Percentiles rank a stretch among this genome's conserved stretches.
Conservation (phyloP, 177 flowering plant species). For the Vitis hybrid region DNA sequence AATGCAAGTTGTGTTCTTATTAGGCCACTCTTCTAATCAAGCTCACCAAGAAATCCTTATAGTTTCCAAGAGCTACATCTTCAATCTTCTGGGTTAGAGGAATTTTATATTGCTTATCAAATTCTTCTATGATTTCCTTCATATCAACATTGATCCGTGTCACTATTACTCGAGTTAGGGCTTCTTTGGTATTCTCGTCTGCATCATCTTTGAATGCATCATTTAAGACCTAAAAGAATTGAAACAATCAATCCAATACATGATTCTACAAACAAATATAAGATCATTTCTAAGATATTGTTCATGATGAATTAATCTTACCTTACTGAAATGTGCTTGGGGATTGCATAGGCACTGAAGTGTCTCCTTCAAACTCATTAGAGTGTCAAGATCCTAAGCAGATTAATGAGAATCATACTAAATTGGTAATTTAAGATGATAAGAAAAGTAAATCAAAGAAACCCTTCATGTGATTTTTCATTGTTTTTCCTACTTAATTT, state of each 20-base stretch:
- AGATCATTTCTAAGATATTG: no score
- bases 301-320: conserved; percentile 10
- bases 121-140: conserved; percentile 57
- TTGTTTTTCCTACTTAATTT: no score
- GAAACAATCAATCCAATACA: background rate
- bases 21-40: conserved; percentile 40
- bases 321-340: conserved; percentile 56
- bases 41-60: conserved; percentile 67
- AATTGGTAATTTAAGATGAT: no score
- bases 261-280: background rate
- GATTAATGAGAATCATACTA: no score
- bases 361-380: conserved; percentile 32
- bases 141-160: conserved; percentile 61
- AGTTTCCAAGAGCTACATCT: conserved; percentile 53
- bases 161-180: conserved; percentile 58
- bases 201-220: conserved; percentile 35
- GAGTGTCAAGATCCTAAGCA: conserved; percentile 49
- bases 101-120: conserved; percentile 35
- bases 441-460: no score
- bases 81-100: conserved; percentile 46
- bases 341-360: conserved; percentile 59
- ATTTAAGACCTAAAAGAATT: conserved; percentile 43
- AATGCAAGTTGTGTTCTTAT: background rate
- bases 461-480: no score
- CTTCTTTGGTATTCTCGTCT: conserved; percentile 54